Evolutionary conservation across 2,329 filamentous ascomycete species (phyloP).

Genomic region (Clarireedia sp.): DNA sequence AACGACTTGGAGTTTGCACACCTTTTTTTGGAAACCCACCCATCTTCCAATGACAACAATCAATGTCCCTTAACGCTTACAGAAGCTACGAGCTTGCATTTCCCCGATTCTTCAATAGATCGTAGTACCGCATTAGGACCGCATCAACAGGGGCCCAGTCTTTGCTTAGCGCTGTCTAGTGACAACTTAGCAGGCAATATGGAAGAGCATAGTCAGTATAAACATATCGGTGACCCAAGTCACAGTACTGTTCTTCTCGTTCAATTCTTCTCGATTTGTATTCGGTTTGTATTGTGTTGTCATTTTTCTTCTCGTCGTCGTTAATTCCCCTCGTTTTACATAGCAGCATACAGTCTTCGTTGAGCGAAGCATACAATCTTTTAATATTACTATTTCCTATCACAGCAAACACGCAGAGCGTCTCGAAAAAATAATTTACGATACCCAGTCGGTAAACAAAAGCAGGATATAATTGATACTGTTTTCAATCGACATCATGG

Average conservation of each 20-base stretch:
- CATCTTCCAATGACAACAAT: background rate
- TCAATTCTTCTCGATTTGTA: background rate
- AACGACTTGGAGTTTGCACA: background rate
- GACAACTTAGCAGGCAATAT: conserved; percentile 1
- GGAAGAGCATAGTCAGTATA: conserved; percentile 2
- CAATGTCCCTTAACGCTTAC: conserved; percentile 1
- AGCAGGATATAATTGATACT: conserved; percentile 14
- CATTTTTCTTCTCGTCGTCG: conserved; percentile 7
- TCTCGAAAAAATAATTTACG: conserved; percentile 18
- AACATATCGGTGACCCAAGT: conserved; percentile 6
- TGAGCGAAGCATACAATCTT: conserved; percentile 32
- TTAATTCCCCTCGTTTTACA: conserved; percentile 11
- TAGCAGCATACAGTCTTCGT: conserved; percentile 27
- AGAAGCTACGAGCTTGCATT: background rate
- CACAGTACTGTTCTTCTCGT: conserved; percentile 1
- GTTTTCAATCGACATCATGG: conserved; percentile 24
- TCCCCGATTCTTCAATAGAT: conserved; percentile 9
- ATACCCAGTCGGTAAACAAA: conserved; percentile 15
- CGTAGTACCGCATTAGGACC: background rate
- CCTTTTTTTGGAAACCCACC: conserved; percentile 1
- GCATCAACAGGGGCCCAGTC: background rate
- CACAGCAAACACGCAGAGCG: conserved; percentile 22
- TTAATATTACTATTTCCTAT: conserved; percentile 24
- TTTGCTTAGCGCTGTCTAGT: conserved; percentile 1
- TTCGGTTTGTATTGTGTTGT: background rate